Conservation (phyloP, 78 protist species). For the Dictyostelium discoideum region DNA sequence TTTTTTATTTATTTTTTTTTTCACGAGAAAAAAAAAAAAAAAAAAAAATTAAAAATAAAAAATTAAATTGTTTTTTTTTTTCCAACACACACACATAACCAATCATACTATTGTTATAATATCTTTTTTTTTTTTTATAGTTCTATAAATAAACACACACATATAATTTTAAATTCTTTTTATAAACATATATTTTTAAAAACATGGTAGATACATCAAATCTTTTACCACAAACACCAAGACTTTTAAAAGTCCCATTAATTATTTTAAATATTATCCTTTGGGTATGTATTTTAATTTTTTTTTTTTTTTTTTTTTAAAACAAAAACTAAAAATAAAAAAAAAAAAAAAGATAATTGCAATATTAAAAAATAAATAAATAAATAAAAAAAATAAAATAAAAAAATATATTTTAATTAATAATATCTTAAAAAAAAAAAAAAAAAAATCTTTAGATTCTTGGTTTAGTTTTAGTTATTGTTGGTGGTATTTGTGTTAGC, state of each 20-base stretch:
- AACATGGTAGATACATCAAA: slow-evolving; percentile 78
- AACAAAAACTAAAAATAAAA: neutral
- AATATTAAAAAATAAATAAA: neutral
- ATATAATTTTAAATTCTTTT: neutral
- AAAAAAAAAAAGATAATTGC: neutral
- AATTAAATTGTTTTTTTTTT: neutral
- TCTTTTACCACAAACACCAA: slow-evolving; percentile 69
- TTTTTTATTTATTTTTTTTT: too few relatives aligned
- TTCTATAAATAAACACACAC: neutral
- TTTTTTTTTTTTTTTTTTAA: too few relatives aligned
- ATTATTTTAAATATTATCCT: slow-evolving; percentile 56
- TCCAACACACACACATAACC: neutral
- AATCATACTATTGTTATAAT: neutral
- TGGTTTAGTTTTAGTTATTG: slow-evolving; percentile 15
- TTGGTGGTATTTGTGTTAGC: slow-evolving; percentile 47
- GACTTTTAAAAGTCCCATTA: slow-evolving; percentile 65
- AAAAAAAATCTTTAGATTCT: neutral
- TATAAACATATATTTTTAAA: neutral
- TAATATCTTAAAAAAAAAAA: neutral
- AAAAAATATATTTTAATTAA: neutral
- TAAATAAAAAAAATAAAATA: neutral
- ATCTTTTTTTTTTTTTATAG: too few relatives aligned
- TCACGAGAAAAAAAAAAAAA: neutral
- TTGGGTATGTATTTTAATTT: slow-evolving; percentile 48
- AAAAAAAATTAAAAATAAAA: too few relatives aligned